A percentile compares a stretch with the other conserved stretches of the same genome.
These are phyloP conservation scores for Haplosporangium sp. DNA, from an alignment of 371 early-diverging fungal genomes.

Conservation along the genomic window DNA sequence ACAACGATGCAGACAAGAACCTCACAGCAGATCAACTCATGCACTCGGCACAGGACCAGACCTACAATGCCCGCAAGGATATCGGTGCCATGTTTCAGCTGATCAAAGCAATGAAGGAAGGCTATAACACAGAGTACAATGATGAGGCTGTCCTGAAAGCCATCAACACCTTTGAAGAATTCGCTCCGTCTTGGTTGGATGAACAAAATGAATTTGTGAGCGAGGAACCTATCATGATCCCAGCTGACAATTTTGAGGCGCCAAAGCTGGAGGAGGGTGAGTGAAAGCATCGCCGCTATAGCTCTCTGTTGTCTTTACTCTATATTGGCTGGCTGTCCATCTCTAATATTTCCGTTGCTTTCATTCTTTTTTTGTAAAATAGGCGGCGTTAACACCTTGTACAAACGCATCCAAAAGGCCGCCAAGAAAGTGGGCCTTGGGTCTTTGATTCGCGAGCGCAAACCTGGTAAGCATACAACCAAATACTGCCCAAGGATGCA, in stretches of 20 bases:
- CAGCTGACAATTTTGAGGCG: slow-evolving; percentile 9
- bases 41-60: not conserved
- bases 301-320: not conserved
- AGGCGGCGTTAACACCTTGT: not conserved
- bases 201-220: slow-evolving; percentile 30
- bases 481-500: not conserved
- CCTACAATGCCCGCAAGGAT: slow-evolving; percentile 21
- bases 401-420: slow-evolving; percentile 1
- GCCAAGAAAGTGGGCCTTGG: slow-evolving; percentile 29
- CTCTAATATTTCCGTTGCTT: not conserved
- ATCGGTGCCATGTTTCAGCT: slow-evolving; percentile 32
- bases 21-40: slow-evolving; percentile 14
- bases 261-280: not conserved
- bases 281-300: not conserved
- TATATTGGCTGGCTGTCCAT: not conserved
- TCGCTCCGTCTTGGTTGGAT: slow-evolving; percentile 26
- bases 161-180: slow-evolving; percentile 17
- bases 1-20: slow-evolving; percentile 1
- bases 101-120: slow-evolving; percentile 35
- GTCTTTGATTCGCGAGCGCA: slow-evolving; percentile 15
- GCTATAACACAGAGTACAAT: slow-evolving; percentile 40
- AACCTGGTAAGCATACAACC: slow-evolving; percentile 10
- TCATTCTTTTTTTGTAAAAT: not conserved
- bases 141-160: slow-evolving; percentile 42
- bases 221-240: slow-evolving; percentile 19